Evolutionary conservation across 768 basidiomycete genomes (phyloP).

Genomic region (Coprinopsis sp.): DNA sequence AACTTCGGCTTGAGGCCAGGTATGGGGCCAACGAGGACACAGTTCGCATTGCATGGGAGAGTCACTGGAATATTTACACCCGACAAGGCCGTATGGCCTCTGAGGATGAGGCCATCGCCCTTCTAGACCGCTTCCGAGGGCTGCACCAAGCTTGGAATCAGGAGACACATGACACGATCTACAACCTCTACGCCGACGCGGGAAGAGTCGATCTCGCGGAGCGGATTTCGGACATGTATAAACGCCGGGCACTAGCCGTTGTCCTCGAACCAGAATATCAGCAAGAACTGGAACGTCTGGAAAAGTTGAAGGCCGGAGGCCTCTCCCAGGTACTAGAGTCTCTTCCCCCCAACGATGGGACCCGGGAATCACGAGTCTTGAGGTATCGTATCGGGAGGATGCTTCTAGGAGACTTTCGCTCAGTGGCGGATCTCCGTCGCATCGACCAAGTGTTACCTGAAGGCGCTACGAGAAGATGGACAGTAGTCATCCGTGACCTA

Average conservation of each 20-base stretch:
- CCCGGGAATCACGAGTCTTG: too few relatives aligned
- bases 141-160: neutral
- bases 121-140: too few relatives aligned
- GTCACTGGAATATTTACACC: too few relatives aligned
- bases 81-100: too few relatives aligned
- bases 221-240: neutral
- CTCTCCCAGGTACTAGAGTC: too few relatives aligned
- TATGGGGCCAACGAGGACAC: too few relatives aligned
- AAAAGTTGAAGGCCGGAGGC: slow-evolving; percentile 30
- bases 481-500: slow-evolving; percentile 49
- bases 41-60: too few relatives aligned
- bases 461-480: slow-evolving; percentile 46
- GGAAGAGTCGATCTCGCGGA: neutral
- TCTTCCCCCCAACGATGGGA: too few relatives aligned
- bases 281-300: slow-evolving; percentile 6
- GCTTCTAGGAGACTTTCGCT: slow-evolving; percentile 33
- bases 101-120: too few relatives aligned
- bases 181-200: neutral
- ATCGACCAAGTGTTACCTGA: slow-evolving; percentile 39
- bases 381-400: slow-evolving; percentile 22
- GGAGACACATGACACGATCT: neutral
- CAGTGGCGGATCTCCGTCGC: slow-evolving; percentile 36
- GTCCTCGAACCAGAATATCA: too few relatives aligned
- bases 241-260: neutral
- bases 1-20: too few relatives aligned